Evolutionary conservation across 176 grass and related monocot species (phyloP).

Genomic region (Oryza meyeriana): DNA sequence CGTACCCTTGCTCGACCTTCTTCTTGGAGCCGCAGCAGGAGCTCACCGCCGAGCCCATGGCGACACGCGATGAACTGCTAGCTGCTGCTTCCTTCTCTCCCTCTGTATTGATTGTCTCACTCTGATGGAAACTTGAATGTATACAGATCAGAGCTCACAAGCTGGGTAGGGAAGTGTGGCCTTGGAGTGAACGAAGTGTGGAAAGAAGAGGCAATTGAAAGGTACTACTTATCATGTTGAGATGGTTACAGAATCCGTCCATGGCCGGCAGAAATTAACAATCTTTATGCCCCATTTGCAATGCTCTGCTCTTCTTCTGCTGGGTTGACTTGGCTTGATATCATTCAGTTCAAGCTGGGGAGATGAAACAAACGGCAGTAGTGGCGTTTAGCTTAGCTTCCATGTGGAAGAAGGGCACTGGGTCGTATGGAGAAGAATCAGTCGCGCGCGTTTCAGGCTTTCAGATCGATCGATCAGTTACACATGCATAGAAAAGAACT

Average conservation of each 20-base stretch:
- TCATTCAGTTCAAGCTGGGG: neutral
- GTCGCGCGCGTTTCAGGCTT: neutral
- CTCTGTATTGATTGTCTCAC: neutral
- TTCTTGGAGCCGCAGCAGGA: slow-evolving; percentile 55
- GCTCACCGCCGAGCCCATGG: slow-evolving; percentile 48
- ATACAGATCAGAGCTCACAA: neutral
- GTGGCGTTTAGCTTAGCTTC: neutral
- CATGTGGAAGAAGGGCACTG: neutral
- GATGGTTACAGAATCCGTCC: neutral
- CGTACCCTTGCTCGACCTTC: slow-evolving; percentile 48
- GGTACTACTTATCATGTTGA: neutral
- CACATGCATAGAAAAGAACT: neutral
- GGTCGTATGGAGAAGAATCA: neutral
- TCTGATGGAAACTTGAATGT: neutral
- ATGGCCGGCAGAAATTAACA: slow-evolving; percentile 19
- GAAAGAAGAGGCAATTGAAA: neutral
- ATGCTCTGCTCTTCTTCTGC: neutral
- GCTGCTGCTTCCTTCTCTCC: neutral
- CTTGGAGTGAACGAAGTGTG: slow-evolving; percentile 11
- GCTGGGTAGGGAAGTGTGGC: neutral
- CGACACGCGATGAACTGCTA: neutral
- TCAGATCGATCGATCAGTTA: neutral
- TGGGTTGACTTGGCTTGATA: neutral
- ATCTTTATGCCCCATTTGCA: slow-evolving; percentile 23
- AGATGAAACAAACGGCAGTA: neutral